Conservation (phyloP, 768 basidiomycete species). For the Lactarius psammicola region DNA sequence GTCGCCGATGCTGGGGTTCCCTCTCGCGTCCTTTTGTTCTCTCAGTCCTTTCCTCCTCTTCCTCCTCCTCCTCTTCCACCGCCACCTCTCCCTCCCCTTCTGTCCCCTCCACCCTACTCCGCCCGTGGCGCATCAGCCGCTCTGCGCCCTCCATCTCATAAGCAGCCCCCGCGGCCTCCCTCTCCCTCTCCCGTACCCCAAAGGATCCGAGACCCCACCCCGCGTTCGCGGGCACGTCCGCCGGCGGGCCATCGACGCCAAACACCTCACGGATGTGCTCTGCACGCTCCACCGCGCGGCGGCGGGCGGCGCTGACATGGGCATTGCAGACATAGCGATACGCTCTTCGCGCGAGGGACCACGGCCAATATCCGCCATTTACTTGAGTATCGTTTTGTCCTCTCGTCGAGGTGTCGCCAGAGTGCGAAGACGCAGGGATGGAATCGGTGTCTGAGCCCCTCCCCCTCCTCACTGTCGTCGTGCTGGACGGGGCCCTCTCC, state of each 20-base stretch:
- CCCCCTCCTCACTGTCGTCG: neutral
- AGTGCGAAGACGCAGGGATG: neutral
- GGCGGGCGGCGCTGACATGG: conserved; percentile 66
- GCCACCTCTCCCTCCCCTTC: conserved; percentile 16
- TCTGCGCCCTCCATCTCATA: conserved; percentile 24
- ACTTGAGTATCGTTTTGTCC: neutral
- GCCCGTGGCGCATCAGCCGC: neutral
- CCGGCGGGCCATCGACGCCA: conserved; percentile 36
- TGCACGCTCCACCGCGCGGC: conserved; percentile 65
- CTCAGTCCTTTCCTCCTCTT: conserved; percentile 23
- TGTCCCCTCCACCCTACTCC: conserved; percentile 24
- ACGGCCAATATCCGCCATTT: conserved; percentile 7
- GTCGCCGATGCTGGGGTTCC: conserved; percentile 26
- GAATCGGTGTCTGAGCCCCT: conserved; percentile 40
- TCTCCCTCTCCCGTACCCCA: conserved; percentile 44
- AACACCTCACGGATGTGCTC: conserved; percentile 66
- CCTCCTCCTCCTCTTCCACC: neutral
- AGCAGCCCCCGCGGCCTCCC: conserved; percentile 37
- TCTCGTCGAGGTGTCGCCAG: neutral
- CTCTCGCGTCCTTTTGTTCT: conserved; percentile 33
- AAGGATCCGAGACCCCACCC: conserved; percentile 80
- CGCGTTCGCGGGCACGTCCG: conserved; percentile 33
- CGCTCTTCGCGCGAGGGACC: conserved; percentile 47
- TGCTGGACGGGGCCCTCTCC: neutral
- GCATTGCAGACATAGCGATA: conserved; percentile 64